phyloP scores from a whole-genome alignment of 148 eudicot genomes.

The Diospyros kaki region DNA sequence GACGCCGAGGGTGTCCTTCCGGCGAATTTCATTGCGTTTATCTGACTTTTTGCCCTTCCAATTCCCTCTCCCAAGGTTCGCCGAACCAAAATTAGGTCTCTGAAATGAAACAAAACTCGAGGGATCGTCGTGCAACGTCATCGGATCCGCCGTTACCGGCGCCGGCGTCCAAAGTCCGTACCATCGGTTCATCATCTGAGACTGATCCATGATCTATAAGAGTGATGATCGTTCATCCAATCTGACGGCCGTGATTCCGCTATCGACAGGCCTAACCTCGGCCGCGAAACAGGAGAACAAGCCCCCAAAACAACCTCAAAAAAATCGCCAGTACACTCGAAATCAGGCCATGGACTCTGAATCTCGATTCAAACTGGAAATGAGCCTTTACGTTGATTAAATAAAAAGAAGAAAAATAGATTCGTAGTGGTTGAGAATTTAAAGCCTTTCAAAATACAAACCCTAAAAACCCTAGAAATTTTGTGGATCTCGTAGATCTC shows the following conservation, averaged over 20 bases:
- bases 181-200: slow-evolving; percentile 13
- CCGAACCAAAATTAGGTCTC: not conserved
- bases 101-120: not conserved
- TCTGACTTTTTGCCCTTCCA: slow-evolving; percentile 3
- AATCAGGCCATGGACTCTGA: not conserved
- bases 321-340: not conserved
- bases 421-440: not conserved
- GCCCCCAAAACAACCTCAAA: not conserved
- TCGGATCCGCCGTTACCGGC: not conserved
- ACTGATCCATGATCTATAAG: not conserved
- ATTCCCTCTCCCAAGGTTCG: not conserved
- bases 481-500: too few species aligned
- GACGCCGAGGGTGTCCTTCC: slow-evolving; percentile 10
- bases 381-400: not conserved
- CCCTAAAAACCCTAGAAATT: slow-evolving; percentile 9
- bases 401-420: too few species aligned
- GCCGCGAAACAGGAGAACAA: not conserved
- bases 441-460: not conserved
- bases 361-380: not conserved
- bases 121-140: not conserved
- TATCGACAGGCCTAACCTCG: not conserved
- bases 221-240: not conserved
- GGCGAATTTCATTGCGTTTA: slow-evolving; percentile 5
- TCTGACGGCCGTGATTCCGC: not conserved
- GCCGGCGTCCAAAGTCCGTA: slow-evolving; percentile 7